Percentiles rank a stretch among this genome's conserved stretches.
Evolutionary conservation across 2,329 filamentous ascomycete genomes (phyloP).

Genomic region (Diaporthe australafricana): DNA sequence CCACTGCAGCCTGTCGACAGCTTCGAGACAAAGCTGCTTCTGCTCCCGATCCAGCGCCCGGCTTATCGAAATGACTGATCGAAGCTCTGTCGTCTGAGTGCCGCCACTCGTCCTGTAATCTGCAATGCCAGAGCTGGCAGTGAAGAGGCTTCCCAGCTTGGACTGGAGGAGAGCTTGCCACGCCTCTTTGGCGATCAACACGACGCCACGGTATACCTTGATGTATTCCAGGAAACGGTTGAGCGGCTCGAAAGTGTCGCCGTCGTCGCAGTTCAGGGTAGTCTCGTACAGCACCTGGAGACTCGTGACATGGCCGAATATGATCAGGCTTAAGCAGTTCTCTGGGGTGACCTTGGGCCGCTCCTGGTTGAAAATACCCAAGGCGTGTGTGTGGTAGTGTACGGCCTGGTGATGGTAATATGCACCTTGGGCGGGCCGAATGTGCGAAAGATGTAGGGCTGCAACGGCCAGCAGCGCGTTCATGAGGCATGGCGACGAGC

Average conservation of each 20-base stretch:
- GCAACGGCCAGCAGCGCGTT: constrained; percentile 28
- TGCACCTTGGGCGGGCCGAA: constrained; percentile 36
- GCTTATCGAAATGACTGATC: constrained; percentile 24
- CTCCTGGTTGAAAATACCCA: constrained; percentile 51
- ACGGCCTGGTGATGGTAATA: constrained; percentile 53
- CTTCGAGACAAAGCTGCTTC: constrained; percentile 27
- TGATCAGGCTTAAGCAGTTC: constrained; percentile 53
- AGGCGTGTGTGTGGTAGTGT: constrained; percentile 57
- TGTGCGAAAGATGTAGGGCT: constrained; percentile 20
- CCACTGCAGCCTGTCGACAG: constrained; percentile 31
- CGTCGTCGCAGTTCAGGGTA: constrained; percentile 45
- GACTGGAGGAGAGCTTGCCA: constrained; percentile 51
- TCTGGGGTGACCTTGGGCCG: constrained; percentile 46
- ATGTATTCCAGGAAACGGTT: constrained; percentile 55
- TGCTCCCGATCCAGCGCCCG: constrained; percentile 22
- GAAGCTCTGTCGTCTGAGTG: constrained; percentile 20
- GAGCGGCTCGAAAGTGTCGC: constrained; percentile 53
- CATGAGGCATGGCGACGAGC: constrained; percentile 26
- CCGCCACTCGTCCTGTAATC: background rate
- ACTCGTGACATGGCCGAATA: constrained; percentile 58
- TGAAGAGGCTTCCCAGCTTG: constrained; percentile 46
- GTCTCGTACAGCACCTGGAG: constrained; percentile 62
- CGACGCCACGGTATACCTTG: constrained; percentile 56
- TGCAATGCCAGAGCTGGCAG: constrained; percentile 1
- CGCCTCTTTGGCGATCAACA: constrained; percentile 48